These are phyloP conservation scores for Coemansia sp. DNA, from an alignment of 192 early-diverging fungal genomes.

Conservation along the genomic window DNA sequence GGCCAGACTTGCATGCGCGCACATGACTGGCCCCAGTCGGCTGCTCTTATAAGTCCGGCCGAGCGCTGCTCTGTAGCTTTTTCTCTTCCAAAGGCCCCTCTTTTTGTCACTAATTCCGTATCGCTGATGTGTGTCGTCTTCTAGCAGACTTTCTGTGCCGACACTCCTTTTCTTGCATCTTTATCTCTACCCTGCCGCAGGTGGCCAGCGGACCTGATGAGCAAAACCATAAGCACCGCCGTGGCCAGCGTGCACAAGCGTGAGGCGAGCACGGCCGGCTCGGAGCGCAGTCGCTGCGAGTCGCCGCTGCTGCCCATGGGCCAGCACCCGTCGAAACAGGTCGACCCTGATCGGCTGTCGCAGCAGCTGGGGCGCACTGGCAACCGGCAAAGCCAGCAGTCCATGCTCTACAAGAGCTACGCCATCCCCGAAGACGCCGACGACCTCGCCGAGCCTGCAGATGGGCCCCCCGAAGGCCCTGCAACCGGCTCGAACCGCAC, in stretches of 20 bases:
- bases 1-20: neutral
- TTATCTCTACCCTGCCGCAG: neutral
- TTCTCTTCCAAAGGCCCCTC: neutral
- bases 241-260: neutral
- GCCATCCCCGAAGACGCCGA: constrained; percentile 38
- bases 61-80: neutral
- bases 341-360: constrained; percentile 38
- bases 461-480: neutral
- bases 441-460: neutral
- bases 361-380: constrained; percentile 31
- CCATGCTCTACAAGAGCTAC: constrained; percentile 44
- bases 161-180: neutral
- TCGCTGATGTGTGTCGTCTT: neutral
- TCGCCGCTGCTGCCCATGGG: constrained; percentile 56
- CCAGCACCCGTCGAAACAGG: constrained; percentile 23
- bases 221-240: neutral
- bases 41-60: neutral
- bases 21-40: neutral
- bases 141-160: neutral
- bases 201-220: constrained; percentile 5
- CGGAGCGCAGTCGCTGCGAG: constrained; percentile 47
- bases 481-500: neutral
- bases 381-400: constrained; percentile 45
- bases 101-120: neutral
- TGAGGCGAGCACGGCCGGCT: constrained; percentile 1